These are phyloP conservation scores for Nannizziopsis arthrosporioides DNA, from an alignment of 2,329 filamentous ascomycete genomes.

Conservation along the genomic window DNA sequence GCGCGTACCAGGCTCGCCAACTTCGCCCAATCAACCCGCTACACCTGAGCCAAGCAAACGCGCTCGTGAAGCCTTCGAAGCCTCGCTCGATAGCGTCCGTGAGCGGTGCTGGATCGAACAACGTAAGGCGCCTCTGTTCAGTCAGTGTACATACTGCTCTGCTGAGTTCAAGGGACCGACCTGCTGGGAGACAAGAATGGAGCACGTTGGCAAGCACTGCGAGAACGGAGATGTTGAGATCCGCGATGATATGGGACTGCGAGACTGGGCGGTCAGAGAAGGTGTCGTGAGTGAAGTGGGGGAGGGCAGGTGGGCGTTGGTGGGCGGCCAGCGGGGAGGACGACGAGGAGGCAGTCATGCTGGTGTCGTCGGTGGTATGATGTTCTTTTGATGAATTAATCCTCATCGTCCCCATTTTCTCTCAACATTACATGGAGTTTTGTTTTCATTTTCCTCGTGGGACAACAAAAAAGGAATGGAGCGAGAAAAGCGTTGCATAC, in stretches of 20 bases:
- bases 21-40: slow-evolving; percentile 7
- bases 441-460: no score
- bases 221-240: slow-evolving; percentile 45
- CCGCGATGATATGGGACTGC: slow-evolving; percentile 31
- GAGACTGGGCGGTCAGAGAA: slow-evolving; percentile 30
- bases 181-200: slow-evolving; percentile 73
- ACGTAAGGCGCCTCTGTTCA: slow-evolving; percentile 49
- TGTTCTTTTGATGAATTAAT: slow-evolving; percentile 1
- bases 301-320: slow-evolving; percentile 4
- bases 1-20: slow-evolving; percentile 27
- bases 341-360: not conserved
- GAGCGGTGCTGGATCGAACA: slow-evolving; percentile 48
- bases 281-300: slow-evolving; percentile 18
- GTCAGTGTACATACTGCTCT: slow-evolving; percentile 52
- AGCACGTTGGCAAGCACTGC: slow-evolving; percentile 73
- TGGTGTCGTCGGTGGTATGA: not conserved
- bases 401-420: not conserved
- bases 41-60: slow-evolving; percentile 23
- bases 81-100: slow-evolving; percentile 46
- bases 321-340: not conserved
- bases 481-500: no score
- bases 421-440: not conserved
- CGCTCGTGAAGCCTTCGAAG: slow-evolving; percentile 36
- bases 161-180: slow-evolving; percentile 48
- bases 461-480: no score